Conservation (phyloP, 2,329 filamentous ascomycete species). For the Uncinocarpus reesii region DNA sequence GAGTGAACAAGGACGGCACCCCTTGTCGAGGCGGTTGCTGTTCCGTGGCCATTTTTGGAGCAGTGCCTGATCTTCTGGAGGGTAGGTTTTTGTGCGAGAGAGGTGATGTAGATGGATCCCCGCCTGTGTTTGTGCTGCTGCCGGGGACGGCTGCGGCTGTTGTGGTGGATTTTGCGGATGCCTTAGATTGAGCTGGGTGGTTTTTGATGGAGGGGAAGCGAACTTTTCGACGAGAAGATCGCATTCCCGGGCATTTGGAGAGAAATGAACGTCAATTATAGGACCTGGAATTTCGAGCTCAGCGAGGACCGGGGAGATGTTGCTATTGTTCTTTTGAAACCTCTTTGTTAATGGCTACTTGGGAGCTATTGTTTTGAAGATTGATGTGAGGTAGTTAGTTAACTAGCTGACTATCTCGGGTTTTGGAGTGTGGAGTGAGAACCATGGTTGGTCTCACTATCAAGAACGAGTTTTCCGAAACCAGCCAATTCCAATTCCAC, state of each 20-base stretch:
- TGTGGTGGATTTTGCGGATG: constrained; percentile 3
- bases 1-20: constrained; percentile 33
- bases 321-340: constrained; percentile 11
- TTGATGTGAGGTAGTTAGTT: constrained; percentile 1
- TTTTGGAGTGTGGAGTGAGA: no score
- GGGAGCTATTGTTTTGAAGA: constrained; percentile 1
- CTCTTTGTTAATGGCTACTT: constrained; percentile 5
- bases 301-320: not conserved
- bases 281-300: not conserved
- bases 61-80: not conserved
- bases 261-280: not conserved
- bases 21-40: constrained; percentile 18
- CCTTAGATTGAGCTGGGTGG: constrained; percentile 16
- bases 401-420: no score
- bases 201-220: constrained; percentile 29
- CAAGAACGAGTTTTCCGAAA: not conserved
- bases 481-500: not conserved
- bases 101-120: not conserved
- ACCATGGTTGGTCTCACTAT: not conserved
- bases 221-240: constrained; percentile 32
- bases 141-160: no score
- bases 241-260: constrained; percentile 28
- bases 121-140: no score
- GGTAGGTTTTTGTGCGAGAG: not conserved
- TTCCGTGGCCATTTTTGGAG: constrained; percentile 7